phyloP scores from a whole-genome alignment of 139 green algal species.

The Diplosphaera chodatii region DNA sequence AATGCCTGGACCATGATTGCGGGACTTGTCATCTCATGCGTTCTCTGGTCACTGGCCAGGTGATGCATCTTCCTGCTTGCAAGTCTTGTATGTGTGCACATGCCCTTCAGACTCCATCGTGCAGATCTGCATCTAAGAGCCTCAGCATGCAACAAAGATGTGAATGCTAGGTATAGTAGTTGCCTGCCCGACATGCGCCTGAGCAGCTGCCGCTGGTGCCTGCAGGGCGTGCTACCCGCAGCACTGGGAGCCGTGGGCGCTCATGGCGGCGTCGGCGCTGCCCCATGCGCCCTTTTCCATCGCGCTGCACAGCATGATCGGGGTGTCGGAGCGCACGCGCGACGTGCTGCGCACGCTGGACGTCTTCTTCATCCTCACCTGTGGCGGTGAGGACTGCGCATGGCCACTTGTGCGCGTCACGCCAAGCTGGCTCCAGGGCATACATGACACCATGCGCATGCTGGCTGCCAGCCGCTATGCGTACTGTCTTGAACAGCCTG shows the following conservation, averaged over 20 bases:
- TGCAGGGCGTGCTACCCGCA: not conserved
- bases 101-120: too few relatives aligned
- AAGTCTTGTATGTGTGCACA: too few relatives aligned
- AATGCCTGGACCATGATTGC: conserved; percentile 5
- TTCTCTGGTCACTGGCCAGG: not conserved
- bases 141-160: too few relatives aligned
- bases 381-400: not conserved
- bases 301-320: conserved; percentile 2
- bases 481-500: too few relatives aligned
- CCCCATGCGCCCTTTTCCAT: not conserved
- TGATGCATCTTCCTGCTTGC: too few relatives aligned
- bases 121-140: too few relatives aligned
- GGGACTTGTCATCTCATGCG: not conserved
- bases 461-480: too few relatives aligned
- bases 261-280: not conserved
- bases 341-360: conserved; percentile 4
- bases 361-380: conserved; percentile 4
- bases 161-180: too few relatives aligned
- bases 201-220: not conserved
- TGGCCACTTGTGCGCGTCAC: not conserved
- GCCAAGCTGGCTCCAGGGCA: too few relatives aligned
- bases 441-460: too few relatives aligned
- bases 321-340: not conserved
- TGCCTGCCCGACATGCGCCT: too few relatives aligned
- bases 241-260: not conserved